Evolutionary conservation across 169 alveolate species (phyloP).

Genomic region (Toxoplasma gondii): DNA sequence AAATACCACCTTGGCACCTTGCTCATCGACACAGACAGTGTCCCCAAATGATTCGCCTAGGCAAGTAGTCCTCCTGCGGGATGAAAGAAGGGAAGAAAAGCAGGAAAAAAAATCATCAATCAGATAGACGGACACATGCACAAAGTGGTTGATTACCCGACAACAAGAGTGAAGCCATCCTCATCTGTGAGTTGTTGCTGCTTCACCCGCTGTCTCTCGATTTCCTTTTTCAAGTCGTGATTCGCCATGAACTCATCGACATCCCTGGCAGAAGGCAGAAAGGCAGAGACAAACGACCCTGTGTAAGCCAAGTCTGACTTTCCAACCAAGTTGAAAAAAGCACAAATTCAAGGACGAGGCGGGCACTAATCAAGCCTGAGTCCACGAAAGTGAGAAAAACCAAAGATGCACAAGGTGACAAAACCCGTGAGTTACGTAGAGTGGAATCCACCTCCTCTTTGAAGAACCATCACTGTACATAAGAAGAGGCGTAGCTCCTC

Average conservation of each 20-base stretch:
- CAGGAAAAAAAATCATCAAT: too few relatives aligned
- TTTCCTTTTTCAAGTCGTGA: slow-evolving; percentile 18
- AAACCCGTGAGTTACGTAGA: neutral
- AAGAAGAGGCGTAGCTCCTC: too few relatives aligned
- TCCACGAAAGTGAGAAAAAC: neutral
- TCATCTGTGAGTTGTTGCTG: slow-evolving; percentile 23
- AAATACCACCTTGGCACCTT: too few relatives aligned
- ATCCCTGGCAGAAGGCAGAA: neutral
- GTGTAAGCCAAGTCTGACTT: too few relatives aligned
- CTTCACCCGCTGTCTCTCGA: slow-evolving; percentile 30
- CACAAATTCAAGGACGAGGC: neutral
- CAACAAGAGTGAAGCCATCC: slow-evolving; percentile 34
- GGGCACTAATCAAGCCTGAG: neutral
- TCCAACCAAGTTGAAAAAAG: too few relatives aligned
- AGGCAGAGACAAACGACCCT: too few relatives aligned
- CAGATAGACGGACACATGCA: too few relatives aligned
- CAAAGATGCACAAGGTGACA: neutral
- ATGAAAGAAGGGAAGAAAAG: too few relatives aligned
- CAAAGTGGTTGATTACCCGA: neutral
- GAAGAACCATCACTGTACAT: too few relatives aligned
- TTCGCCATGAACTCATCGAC: slow-evolving; percentile 31
- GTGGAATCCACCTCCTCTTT: neutral
- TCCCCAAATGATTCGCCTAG: too few relatives aligned
- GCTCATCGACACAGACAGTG: too few relatives aligned
- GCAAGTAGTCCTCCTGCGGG: too few relatives aligned